phyloP scores from a whole-genome alignment of 2,329 filamentous ascomycete species.

The Pseudogymnoascus sp. region DNA sequence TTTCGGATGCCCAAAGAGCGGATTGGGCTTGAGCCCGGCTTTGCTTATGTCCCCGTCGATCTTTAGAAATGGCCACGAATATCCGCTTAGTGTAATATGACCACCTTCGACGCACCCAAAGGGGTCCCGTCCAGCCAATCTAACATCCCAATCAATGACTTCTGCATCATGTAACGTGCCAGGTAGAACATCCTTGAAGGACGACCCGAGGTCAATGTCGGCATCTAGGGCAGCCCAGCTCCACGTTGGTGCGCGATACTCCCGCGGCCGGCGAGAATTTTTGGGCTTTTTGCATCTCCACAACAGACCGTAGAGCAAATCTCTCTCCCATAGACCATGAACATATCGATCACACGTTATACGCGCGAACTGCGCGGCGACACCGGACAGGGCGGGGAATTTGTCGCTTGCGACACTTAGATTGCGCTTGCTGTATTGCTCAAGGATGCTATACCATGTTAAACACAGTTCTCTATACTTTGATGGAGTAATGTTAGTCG shows the following conservation, averaged over 20 bases:
- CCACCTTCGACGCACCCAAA: background rate
- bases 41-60: background rate
- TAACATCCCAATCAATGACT: background rate
- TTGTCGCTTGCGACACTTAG: conserved; percentile 10
- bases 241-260: background rate
- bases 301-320: conserved; percentile 6
- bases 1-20: background rate
- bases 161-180: background rate
- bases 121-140: background rate
- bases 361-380: conserved; percentile 11
- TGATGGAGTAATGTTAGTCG: background rate
- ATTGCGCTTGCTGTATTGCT: conserved; percentile 5
- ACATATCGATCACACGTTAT: conserved; percentile 13
- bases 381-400: conserved; percentile 13
- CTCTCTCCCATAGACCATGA: conserved; percentile 13
- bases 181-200: no score
- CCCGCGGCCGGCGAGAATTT: background rate
- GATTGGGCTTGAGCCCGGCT: background rate
- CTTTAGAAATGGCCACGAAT: background rate
- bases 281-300: background rate
- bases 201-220: background rate
- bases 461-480: background rate
- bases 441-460: conserved; percentile 10
- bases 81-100: background rate
- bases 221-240: background rate